Evolutionary conservation across 805 yeast species (phyloP).

Genomic region (Candida sphagnicola): DNA sequence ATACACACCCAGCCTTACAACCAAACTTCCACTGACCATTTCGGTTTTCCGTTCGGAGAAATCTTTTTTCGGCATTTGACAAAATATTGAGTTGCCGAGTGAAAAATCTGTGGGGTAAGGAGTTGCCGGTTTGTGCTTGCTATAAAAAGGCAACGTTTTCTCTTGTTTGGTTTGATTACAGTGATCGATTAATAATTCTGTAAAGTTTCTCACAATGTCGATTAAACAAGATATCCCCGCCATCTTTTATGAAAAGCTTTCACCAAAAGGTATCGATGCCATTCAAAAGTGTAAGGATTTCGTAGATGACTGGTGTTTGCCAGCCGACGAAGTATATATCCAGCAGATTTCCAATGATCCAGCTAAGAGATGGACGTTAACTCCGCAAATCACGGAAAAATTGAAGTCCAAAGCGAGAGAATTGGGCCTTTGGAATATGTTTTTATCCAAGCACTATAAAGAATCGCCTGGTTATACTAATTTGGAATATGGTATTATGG

Average conservation of each 20-base stretch:
- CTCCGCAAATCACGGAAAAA: slow-evolving; percentile 47
- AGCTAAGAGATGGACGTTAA: slow-evolving; percentile 40
- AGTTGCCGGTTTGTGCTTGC: too few relatives aligned
- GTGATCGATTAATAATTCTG: background rate
- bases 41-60: too few relatives aligned
- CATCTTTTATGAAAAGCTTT: slow-evolving; percentile 31
- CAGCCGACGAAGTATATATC: slow-evolving; percentile 47
- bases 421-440: slow-evolving; percentile 60
- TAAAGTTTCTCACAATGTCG: slow-evolving; percentile 9
- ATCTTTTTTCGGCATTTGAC: too few relatives aligned
- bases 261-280: slow-evolving; percentile 34
- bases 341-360: slow-evolving; percentile 39
- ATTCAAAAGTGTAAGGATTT: slow-evolving; percentile 43
- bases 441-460: slow-evolving; percentile 43
- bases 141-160: too few relatives aligned
- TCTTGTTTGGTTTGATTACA: too few relatives aligned
- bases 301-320: slow-evolving; percentile 53
- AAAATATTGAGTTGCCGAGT: too few relatives aligned
- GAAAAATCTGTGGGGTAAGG: too few relatives aligned
- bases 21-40: too few relatives aligned
- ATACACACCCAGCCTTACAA: too few relatives aligned
- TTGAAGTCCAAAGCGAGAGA: slow-evolving; percentile 49
- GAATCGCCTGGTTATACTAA: slow-evolving; percentile 59
- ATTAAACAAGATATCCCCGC: slow-evolving; percentile 36
- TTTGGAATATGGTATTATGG: slow-evolving; percentile 64